Percentiles rank a stretch among this genome's conserved stretches.
phyloP scores from a whole-genome alignment of 306 rosid genomes.

The Betula pendula region DNA sequence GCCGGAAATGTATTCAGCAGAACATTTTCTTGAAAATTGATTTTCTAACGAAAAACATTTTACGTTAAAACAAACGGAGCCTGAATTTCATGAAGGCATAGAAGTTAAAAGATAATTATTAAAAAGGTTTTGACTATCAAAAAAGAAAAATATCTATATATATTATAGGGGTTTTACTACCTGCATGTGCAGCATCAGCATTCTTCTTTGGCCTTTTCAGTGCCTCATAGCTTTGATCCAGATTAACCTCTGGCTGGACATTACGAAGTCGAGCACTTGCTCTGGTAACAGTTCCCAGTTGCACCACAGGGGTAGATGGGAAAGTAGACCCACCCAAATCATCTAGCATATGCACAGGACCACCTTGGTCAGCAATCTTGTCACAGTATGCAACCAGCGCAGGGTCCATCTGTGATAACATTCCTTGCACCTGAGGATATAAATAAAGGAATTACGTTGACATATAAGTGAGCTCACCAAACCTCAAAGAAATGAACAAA shows the following conservation, averaged over 20 bases:
- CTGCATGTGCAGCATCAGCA: constrained; percentile 56
- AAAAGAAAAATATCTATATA: no score
- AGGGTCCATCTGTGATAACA: constrained; percentile 98
- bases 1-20: no score
- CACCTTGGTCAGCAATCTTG: constrained; percentile 86
- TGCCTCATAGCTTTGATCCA: constrained; percentile 71
- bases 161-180: constrained; percentile 38
- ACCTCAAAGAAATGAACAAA: constrained; percentile 13
- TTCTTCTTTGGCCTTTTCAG: constrained; percentile 67
- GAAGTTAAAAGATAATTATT: neutral
- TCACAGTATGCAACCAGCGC: constrained; percentile 83
- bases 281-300: constrained; percentile 67
- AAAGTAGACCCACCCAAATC: constrained; percentile 62
- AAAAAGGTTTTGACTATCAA: no score
- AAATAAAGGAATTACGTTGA: constrained; percentile 20
- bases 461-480: constrained; percentile 24
- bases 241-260: constrained; percentile 74
- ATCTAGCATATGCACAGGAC: constrained; percentile 71
- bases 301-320: constrained; percentile 75
- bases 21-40: no score
- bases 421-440: constrained; percentile 73
- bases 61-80: no score
- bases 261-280: constrained; percentile 89
- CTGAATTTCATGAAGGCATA: neutral
- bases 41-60: no score